phyloP scores from a whole-genome alignment of 2,329 filamentous ascomycete genomes.

The Cladophialophora chaetospira region DNA sequence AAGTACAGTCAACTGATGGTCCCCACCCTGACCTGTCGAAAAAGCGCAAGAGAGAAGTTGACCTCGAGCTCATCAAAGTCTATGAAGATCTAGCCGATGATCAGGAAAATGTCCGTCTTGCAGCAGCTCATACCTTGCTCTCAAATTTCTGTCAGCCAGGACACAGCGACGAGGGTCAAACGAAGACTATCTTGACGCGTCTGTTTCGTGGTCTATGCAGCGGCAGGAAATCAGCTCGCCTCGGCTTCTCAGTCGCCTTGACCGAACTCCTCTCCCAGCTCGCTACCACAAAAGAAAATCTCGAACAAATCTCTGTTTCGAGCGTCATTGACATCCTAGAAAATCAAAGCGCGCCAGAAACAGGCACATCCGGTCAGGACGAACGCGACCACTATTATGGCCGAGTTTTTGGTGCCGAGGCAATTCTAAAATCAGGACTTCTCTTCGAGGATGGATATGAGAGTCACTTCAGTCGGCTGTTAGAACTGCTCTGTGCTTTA shows the following conservation, averaged over 20 bases:
- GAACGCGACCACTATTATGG: constrained; percentile 84
- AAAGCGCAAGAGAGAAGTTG: constrained; percentile 37
- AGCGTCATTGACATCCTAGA: constrained; percentile 55
- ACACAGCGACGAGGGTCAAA: constrained; percentile 44
- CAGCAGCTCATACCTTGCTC: constrained; percentile 47
- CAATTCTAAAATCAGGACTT: constrained; percentile 76
- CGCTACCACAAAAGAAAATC: constrained; percentile 49
- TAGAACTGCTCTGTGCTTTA: constrained; percentile 72
- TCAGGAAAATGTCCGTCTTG: constrained; percentile 49
- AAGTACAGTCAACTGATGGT: neutral
- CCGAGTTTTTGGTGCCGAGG: constrained; percentile 82
- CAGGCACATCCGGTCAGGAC: constrained; percentile 66
- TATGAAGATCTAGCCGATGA: constrained; percentile 53
- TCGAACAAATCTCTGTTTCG: constrained; percentile 36
- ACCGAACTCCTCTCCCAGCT: constrained; percentile 76
- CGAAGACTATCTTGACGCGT: constrained; percentile 54
- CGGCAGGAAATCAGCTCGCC: constrained; percentile 80
- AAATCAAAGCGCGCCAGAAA: constrained; percentile 54
- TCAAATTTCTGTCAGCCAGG: constrained; percentile 48
- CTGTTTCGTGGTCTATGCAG: constrained; percentile 88
- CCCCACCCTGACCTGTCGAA: constrained; percentile 17
- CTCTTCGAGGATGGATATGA: constrained; percentile 62
- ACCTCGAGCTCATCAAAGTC: constrained; percentile 50
- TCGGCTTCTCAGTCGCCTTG: constrained; percentile 87
- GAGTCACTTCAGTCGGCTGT: constrained; percentile 58